Conservation (phyloP, 176 grass and related monocot species). For the sorghum (Sorghum bicolor) region DNA sequence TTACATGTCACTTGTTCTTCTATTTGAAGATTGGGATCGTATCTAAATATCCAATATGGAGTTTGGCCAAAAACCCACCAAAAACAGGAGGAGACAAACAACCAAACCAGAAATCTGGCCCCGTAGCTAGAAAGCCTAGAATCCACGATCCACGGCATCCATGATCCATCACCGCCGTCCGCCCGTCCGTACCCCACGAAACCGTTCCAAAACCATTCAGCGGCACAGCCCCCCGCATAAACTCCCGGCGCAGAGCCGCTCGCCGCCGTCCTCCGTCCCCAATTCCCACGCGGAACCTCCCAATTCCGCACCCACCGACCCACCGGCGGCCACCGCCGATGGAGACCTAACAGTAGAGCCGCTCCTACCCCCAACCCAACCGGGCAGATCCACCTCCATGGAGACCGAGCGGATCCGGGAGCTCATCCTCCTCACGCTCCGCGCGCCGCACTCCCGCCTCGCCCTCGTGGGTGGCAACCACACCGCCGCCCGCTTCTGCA, state of each 20-base stretch:
- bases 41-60: neutral
- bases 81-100: neutral
- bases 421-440: slow-evolving; percentile 63
- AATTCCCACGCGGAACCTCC: neutral
- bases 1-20: no score
- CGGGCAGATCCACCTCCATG: slow-evolving; percentile 37
- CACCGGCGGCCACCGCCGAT: slow-evolving; percentile 46
- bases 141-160: neutral
- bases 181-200: neutral
- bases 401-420: slow-evolving; percentile 57
- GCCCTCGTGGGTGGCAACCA: slow-evolving; percentile 97
- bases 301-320: slow-evolving; percentile 14
- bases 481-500: slow-evolving; percentile 87
- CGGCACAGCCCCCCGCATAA: slow-evolving; percentile 2
- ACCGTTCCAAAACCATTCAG: slow-evolving; percentile 7
- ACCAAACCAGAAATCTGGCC: neutral
- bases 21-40: neutral
- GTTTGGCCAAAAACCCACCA: neutral
- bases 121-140: neutral
- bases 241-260: neutral
- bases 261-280: neutral
- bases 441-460: slow-evolving; percentile 50
- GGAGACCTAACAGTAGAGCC: slow-evolving; percentile 36
- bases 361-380: neutral
- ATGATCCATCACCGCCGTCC: no score